Evolutionary conservation across 2,329 filamentous ascomycete genomes (phyloP), one percentile per base, ranked within the genome.

Genomic region (Paecilomyces fulvus): DNA sequence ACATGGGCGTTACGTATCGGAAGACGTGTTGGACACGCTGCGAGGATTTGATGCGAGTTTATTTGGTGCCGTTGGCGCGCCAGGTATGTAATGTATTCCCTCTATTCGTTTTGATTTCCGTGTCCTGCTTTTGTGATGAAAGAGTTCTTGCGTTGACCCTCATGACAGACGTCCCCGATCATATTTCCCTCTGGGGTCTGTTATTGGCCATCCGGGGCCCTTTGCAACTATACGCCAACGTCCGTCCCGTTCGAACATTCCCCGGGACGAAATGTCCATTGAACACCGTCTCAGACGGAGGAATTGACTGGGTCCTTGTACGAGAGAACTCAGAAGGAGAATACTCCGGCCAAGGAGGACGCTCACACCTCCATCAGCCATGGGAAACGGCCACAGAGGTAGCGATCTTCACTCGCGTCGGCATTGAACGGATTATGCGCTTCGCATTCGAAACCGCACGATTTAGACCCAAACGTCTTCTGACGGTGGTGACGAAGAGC

Each of bases 251-350:
- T 1, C 79, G 80, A 17, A 79, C 86, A 30, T 79, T 87, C 65
- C 79, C 79, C 0, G 84, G 84, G 7, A 83, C 83, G 0, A 70
- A 75, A 48, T 84, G 80, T 5, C 84, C 84, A 0, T 72, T 88
- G 65, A 77, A 56, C 74, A 77, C 56, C 71, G 80, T 56, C 73
- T 76, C 61, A 69, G 75, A 79, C 0, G 83, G 82, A 0, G 82
- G 87, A 53, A 78, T 86, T 0, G 82, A 87, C 70, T 86, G 83
- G 83, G 81, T 86, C 9, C 85, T 87, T 55, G 73, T 87, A 46
- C 81, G 84, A 23, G 85, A 87, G 70, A 87, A 86, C 69, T 83
- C 80, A 25, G 84, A 87, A 61, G 84, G 84, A 54, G 84, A 87
- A 63, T 86, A 87, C 59, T 82, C 83, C 0, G 83, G 84, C 0